Evolutionary conservation across 352 stramenopile genomes (phyloP), one percentile per base, ranked within the genome.

Genomic region (Lagenidium giganteum): DNA sequence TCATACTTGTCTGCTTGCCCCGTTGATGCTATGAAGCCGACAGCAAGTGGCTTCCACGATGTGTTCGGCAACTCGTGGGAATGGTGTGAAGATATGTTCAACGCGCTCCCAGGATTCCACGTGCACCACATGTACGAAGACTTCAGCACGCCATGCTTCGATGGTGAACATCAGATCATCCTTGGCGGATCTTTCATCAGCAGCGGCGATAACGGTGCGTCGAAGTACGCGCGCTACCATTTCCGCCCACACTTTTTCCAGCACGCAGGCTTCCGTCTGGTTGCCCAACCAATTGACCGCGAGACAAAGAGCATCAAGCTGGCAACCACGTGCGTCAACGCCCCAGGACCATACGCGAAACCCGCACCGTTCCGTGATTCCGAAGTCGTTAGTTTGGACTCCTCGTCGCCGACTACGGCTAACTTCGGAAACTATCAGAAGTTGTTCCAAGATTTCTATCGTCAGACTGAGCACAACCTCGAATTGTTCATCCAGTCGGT

Each of bases 201-300:
- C 63, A 96, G 73, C 20, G 95, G 94, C 26, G 93, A 98, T 62
- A 96, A 98, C 52, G 80, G 79, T 27, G 91, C 87, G 35, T 97
- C 87, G 52, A 93, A 97, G 50, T 98, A 96, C 57, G 84, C 87
- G 17, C 90, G 95, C 18, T 98, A 96, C 62, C 94, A 98, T 52
- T 98, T 98, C 63, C 84, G 95, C 7, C 93, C 93, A 13, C 95
- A 98, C 64, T 98, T 98, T 53, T 93, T 98, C 62, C 94, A 98
- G 67, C 93, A 98, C 64, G 94, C 93, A 12, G 87, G 93, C 22
- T 98, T 98, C 67, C 83, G 95, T 25, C 51, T 98, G 34, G 93
- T 98, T 24, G 70, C 85, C 34, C 89, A 89, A 35, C 61, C 76
- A 6, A 57, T 94, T 24, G 78, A 96, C 42, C 42, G 64, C 3